These are phyloP conservation scores for Camellia oleifera DNA, from an alignment of 179 eudicot genomes.

Conservation along the genomic window DNA sequence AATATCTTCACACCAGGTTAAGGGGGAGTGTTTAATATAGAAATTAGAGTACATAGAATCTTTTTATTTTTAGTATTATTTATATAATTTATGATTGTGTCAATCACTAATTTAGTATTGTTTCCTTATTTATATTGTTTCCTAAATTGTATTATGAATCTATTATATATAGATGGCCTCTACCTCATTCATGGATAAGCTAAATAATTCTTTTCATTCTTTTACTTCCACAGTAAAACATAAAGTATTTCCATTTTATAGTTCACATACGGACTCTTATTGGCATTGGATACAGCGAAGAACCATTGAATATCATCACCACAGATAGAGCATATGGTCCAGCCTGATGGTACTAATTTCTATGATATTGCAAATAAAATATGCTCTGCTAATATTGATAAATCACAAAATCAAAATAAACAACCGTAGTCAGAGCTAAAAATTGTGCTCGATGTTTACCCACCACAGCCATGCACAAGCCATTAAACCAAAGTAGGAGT, in stretches of 20 bases:
- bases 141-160: too few relatives aligned
- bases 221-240: constrained; percentile 1
- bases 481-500: background rate
- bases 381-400: background rate
- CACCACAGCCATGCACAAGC: background rate
- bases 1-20: too few relatives aligned
- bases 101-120: too few relatives aligned
- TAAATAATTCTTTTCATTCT: too few relatives aligned
- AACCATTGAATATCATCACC: background rate
- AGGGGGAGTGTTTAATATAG: too few relatives aligned
- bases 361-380: background rate
- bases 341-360: background rate
- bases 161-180: too few relatives aligned
- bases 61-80: too few relatives aligned
- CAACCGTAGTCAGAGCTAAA: background rate
- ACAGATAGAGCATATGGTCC: background rate
- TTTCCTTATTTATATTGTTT: too few relatives aligned
- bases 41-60: too few relatives aligned
- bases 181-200: too few relatives aligned
- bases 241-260: background rate
- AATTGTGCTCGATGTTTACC: background rate
- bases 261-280: background rate
- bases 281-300: background rate
- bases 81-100: too few relatives aligned
- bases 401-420: background rate